Conservation (phyloP, 169 alveolate species). For the Amoebophrya sp. region DNA sequence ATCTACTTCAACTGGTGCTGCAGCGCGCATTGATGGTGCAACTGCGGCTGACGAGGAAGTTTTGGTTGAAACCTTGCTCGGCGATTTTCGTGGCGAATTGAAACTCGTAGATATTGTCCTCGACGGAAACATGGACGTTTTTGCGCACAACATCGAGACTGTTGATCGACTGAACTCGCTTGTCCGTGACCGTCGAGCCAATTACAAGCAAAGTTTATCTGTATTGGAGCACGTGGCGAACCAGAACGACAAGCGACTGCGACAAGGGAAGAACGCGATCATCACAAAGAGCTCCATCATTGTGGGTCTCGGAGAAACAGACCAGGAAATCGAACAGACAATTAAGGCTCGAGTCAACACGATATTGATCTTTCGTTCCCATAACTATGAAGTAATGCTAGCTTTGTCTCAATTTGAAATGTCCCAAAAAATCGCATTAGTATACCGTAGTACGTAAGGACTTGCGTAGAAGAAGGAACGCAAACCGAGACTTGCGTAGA, state of each 20-base stretch:
- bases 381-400: too few relatives aligned
- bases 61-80: slow-evolving; percentile 51
- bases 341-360: too few relatives aligned
- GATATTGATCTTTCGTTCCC: too few relatives aligned
- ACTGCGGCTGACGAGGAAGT: slow-evolving; percentile 24
- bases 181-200: slow-evolving; percentile 54
- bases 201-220: slow-evolving; percentile 48
- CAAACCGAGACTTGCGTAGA: too few relatives aligned
- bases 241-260: slow-evolving; percentile 38
- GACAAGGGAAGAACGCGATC: not conserved
- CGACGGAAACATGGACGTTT: slow-evolving; percentile 50
- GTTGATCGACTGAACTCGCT: slow-evolving; percentile 46
- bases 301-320: slow-evolving; percentile 53
- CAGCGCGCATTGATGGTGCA: not conserved
- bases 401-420: too few relatives aligned
- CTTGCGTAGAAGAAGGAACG: too few relatives aligned
- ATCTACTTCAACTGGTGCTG: too few relatives aligned
- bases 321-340: slow-evolving; percentile 49
- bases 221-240: slow-evolving; percentile 50
- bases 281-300: slow-evolving; percentile 50
- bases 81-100: slow-evolving; percentile 51
- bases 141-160: slow-evolving; percentile 54
- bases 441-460: too few relatives aligned
- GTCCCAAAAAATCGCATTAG: too few relatives aligned
- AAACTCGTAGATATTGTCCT: slow-evolving; percentile 45